Percentiles rank a stretch among this genome's conserved stretches.
phyloP scores from a whole-genome alignment of 2,329 filamentous ascomycete species.

The Sarocladium brachiariae region DNA sequence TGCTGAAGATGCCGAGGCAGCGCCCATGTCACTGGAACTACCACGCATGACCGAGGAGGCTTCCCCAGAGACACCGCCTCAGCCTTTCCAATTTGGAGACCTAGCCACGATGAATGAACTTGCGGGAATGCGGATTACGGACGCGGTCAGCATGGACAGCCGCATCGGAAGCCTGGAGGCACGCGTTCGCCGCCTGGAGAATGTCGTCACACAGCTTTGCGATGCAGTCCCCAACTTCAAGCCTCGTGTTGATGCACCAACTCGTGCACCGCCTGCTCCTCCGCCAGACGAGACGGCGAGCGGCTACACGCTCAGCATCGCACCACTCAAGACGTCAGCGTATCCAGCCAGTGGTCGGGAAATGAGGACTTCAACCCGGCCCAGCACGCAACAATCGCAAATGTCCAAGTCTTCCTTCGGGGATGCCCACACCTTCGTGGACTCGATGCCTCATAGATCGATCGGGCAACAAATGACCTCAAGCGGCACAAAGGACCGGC shows the following conservation, averaged over 20 bases:
- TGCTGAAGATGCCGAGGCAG: slow-evolving; percentile 21
- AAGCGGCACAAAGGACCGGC: slow-evolving; percentile 21
- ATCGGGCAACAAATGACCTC: neutral
- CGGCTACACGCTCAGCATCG: slow-evolving; percentile 12
- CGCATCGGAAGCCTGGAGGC: slow-evolving; percentile 45
- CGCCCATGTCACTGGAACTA: slow-evolving; percentile 22
- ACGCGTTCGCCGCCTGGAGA: slow-evolving; percentile 46
- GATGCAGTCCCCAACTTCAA: slow-evolving; percentile 36
- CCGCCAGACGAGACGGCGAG: slow-evolving; percentile 18
- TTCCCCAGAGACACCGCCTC: slow-evolving; percentile 31
- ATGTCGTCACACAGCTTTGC: slow-evolving; percentile 43
- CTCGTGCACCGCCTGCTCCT: slow-evolving; percentile 19
- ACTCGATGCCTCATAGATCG: slow-evolving; percentile 27
- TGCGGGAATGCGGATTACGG: slow-evolving; percentile 51
- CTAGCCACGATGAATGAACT: slow-evolving; percentile 38
- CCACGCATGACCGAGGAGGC: slow-evolving; percentile 25
- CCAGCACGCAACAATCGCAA: slow-evolving; percentile 33
- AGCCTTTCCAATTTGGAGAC: slow-evolving; percentile 50
- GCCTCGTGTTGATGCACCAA: slow-evolving; percentile 22
- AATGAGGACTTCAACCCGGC: slow-evolving; percentile 14
- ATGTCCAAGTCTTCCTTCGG: slow-evolving; percentile 38
- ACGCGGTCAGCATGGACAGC: slow-evolving; percentile 46
- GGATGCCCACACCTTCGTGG: slow-evolving; percentile 38
- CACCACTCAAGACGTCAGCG: slow-evolving; percentile 3
- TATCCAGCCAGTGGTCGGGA: slow-evolving; percentile 7